Evolutionary conservation across 2,329 filamentous ascomycete genomes (phyloP), one percentile per base, ranked within the genome.

Genomic region (Hypomyces perniciosus): DNA sequence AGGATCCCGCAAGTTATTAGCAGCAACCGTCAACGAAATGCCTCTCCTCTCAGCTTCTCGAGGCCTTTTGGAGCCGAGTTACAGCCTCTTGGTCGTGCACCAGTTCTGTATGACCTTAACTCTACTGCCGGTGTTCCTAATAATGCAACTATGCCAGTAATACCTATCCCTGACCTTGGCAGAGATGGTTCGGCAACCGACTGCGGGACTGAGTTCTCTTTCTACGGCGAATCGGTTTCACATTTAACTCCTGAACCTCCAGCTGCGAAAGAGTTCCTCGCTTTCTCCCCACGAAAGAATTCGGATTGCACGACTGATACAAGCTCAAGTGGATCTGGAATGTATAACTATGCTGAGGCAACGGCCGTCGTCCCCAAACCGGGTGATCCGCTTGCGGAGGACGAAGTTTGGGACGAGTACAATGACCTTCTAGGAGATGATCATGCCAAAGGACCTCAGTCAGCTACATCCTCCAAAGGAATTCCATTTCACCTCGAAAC

Each of bases 381-480:
- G 1, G 75, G 74, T 41, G 81, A 83, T 4, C 84, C 81, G 0
- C 76, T 85, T 4, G 81, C 73, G 1, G 88, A 95, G 57, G 92
- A 96, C 60, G 92, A 96, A 63, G 79, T 96, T 2, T 97, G 92
- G 92, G 85, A 91, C 46, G 92, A 95, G 68, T 96, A 95, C 63
- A 85, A 97, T 57, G 92, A 96, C 60, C 72, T 96, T 9, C 79
- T 96, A 48, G 87, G 88, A 47, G 84, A 88, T 8, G 77, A 75
- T 8, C 64, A 65, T 1, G 52, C 62, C 31, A 71, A 72, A 55
- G 68, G 68, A 1, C 75, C 76, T 2, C 68, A 70, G 1, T 82
- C 80, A 1, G 71, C 76, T 5, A 77, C 75, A 1, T 82, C 80
- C 1, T 83, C 82, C 1, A 72, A 74, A 28, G 78, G 78, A 0